A percentile compares a stretch with the other conserved stretches of the same genome.
Evolutionary conservation across 495 filamentous ascomycete species (phyloP).

Genomic region (Penicillium waksmanii): DNA sequence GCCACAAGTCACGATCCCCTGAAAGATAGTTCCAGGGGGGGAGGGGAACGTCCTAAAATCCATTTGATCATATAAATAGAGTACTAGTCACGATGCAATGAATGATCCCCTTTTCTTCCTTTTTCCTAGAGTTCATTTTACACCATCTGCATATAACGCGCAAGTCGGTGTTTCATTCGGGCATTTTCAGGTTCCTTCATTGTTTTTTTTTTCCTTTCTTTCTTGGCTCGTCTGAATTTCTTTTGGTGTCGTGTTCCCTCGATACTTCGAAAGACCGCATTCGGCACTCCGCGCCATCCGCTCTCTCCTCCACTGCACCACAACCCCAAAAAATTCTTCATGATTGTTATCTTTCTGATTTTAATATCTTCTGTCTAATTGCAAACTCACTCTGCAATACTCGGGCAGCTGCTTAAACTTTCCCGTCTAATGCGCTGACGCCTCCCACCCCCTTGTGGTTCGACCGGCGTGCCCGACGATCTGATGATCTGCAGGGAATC

Average conservation of each 20-base stretch:
- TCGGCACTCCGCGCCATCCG: conserved; percentile 31
- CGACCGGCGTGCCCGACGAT: neutral
- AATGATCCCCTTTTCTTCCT: conserved; percentile 3
- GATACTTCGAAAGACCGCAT: conserved; percentile 26
- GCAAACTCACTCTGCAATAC: neutral
- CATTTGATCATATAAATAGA: conserved; percentile 9
- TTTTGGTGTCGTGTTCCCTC: conserved; percentile 20
- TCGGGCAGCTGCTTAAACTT: conserved; percentile 4
- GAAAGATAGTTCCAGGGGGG: conserved; percentile 4
- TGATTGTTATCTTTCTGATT: neutral
- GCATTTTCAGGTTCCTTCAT: conserved; percentile 5
- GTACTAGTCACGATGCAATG: conserved; percentile 8
- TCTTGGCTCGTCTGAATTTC: conserved; percentile 7
- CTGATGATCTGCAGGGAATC: conserved; percentile 20
- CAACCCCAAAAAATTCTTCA: conserved; percentile 16
- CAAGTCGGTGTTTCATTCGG: neutral
- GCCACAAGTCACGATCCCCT: neutral
- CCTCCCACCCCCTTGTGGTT: conserved; percentile 12
- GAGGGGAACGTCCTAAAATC: neutral
- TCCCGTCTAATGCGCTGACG: conserved; percentile 16
- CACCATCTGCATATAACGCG: neutral
- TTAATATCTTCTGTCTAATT: neutral
- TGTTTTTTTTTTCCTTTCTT: conserved; percentile 13
- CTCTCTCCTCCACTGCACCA: conserved; percentile 24
- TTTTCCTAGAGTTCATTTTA: neutral